phyloP scores from a whole-genome alignment of 306 rosid species.

The Cyclanthera cordifolia region DNA sequence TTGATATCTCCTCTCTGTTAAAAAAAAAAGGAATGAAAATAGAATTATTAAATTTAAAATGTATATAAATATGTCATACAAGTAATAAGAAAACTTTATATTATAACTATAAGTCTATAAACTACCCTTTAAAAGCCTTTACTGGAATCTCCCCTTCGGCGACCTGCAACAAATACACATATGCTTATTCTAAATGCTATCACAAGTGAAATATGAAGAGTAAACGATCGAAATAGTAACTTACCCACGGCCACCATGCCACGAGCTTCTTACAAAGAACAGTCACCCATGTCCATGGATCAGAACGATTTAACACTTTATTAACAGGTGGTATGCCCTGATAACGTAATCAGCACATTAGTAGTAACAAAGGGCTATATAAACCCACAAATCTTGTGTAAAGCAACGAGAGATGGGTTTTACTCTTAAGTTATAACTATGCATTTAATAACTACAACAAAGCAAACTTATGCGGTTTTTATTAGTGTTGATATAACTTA shows the following conservation, averaged over 20 bases:
- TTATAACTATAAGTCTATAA: conserved; percentile 1
- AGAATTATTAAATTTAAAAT: conserved; percentile 5
- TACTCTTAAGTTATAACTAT: neutral
- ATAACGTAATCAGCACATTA: conserved; percentile 12
- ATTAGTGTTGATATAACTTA: neutral
- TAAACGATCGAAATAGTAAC: conserved; percentile 14
- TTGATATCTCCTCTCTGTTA: conserved; percentile 69
- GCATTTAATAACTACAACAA: neutral
- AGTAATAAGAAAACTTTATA: neutral
- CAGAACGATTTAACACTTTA: conserved; percentile 38
- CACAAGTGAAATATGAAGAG: neutral
- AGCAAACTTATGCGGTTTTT: neutral
- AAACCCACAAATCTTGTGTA: neutral
- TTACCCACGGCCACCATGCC: conserved; percentile 91
- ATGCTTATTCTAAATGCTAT: neutral
- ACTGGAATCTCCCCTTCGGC: conserved; percentile 82
- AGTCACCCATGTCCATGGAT: conserved; percentile 90
- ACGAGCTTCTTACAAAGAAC: conserved; percentile 62
- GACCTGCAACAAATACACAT: conserved; percentile 39
- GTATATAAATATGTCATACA: neutral
- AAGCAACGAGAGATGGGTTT: neutral
- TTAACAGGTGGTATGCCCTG: conserved; percentile 78
- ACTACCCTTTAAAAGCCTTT: conserved; percentile 64
- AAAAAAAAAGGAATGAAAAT: conserved; percentile 6
- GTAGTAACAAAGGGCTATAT: neutral